These are phyloP conservation scores for Seiridium cupressi DNA, from an alignment of 2,329 filamentous ascomycete genomes.

Conservation along the genomic window DNA sequence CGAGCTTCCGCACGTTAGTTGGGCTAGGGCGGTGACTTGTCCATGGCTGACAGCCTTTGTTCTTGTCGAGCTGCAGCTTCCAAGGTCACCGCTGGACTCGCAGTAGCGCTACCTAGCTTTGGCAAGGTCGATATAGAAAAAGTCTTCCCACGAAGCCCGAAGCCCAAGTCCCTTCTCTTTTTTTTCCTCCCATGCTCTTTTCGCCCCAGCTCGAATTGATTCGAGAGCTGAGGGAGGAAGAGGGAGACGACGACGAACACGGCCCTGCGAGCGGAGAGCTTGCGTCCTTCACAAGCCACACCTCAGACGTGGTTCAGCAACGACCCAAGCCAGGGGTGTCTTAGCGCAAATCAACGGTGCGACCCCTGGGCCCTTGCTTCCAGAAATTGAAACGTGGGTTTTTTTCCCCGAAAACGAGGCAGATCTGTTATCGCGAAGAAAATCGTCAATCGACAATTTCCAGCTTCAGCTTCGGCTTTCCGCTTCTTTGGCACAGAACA, in stretches of 20 bases:
- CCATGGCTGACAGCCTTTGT: conserved; percentile 3
- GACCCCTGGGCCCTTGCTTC: background rate
- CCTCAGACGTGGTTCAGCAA: background rate
- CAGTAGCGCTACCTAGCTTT: conserved; percentile 6
- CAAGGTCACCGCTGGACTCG: conserved; percentile 7
- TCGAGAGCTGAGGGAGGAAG: background rate
- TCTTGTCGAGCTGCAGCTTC: conserved; percentile 4
- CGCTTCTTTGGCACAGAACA: background rate
- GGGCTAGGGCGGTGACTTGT: conserved; percentile 7
- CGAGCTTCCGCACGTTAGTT: background rate
- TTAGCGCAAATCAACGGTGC: conserved; percentile 3
- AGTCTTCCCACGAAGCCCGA: background rate
- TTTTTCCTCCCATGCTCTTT: background rate
- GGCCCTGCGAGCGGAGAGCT: background rate
- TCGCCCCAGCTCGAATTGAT: background rate
- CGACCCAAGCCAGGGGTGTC: background rate
- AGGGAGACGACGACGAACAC: background rate
- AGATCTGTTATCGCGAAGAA: conserved; percentile 3
- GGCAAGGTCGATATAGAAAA: background rate
- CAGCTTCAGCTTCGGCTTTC: background rate
- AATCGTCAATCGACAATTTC: background rate
- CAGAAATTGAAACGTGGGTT: conserved; percentile 6
- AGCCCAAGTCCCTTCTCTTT: background rate
- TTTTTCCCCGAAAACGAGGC: background rate
- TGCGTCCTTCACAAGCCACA: background rate